A percentile compares a stretch with the other conserved stretches of the same genome.
Evolutionary conservation across 2,329 filamentous ascomycete species (phyloP).

Genomic region (Xylariaceae sp.): DNA sequence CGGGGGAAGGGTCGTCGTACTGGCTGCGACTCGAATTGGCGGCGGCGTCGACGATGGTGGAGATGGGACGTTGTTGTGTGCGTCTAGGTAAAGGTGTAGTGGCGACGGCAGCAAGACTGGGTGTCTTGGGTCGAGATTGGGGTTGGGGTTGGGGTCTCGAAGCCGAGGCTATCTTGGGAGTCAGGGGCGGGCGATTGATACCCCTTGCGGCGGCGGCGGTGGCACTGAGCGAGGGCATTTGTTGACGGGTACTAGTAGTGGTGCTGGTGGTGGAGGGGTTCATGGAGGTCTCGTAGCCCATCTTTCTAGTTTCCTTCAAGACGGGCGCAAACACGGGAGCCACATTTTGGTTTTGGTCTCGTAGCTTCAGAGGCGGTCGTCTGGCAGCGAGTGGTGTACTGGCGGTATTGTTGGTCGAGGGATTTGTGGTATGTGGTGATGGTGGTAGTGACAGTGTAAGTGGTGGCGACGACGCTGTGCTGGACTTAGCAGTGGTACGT

Average conservation of each 20-base stretch:
- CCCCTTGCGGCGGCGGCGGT: slow-evolving; percentile 64
- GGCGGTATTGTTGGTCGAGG: slow-evolving; percentile 4
- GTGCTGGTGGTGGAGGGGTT: slow-evolving; percentile 50
- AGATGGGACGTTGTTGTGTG: slow-evolving; percentile 30
- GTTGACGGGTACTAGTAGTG: slow-evolving; percentile 57
- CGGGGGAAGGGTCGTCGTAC: slow-evolving; percentile 55
- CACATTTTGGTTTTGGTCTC: slow-evolving; percentile 53
- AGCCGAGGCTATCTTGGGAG: slow-evolving; percentile 59
- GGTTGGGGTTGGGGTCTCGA: slow-evolving; percentile 11
- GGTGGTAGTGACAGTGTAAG: not conserved
- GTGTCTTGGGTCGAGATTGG: slow-evolving; percentile 31
- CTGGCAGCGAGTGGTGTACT: not conserved
- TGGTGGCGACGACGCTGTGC: not conserved
- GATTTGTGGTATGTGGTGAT: slow-evolving; percentile 10
- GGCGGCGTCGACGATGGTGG: slow-evolving; percentile 40
- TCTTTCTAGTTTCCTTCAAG: slow-evolving; percentile 42
- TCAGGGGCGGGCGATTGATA: slow-evolving; percentile 56
- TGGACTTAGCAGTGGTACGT: not conserved
- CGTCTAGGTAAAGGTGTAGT: slow-evolving; percentile 53
- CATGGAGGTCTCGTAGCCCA: slow-evolving; percentile 53
- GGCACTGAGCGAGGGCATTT: slow-evolving; percentile 73
- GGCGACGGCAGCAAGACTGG: slow-evolving; percentile 34
- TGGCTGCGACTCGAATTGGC: slow-evolving; percentile 29
- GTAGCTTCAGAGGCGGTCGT: slow-evolving; percentile 33
- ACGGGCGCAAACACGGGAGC: slow-evolving; percentile 39